A percentile compares a stretch with the other conserved stretches of the same genome.
Evolutionary conservation across 2,329 filamentous ascomycete species (phyloP).

Genomic region (Microascus cirrosus): DNA sequence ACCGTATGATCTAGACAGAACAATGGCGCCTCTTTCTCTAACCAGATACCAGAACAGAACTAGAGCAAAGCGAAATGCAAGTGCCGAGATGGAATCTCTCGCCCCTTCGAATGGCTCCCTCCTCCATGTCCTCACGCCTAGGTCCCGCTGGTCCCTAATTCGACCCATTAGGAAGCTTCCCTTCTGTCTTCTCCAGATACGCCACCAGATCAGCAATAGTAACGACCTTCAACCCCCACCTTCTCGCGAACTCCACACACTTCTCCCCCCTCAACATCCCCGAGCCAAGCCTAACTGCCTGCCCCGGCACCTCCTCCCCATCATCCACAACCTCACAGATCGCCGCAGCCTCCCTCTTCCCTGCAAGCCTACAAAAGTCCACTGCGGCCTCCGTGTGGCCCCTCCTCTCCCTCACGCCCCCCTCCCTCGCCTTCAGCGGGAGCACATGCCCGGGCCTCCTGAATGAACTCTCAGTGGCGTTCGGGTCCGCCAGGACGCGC

Average conservation of each 20-base stretch:
- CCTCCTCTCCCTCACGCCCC: constrained; percentile 66
- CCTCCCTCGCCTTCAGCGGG: constrained; percentile 66
- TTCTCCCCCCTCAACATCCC: constrained; percentile 89
- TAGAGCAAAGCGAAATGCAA: background rate
- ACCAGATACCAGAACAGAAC: background rate
- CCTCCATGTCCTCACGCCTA: background rate
- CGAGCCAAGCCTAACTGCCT: constrained; percentile 52
- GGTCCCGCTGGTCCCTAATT: background rate
- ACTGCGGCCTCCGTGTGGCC: constrained; percentile 93
- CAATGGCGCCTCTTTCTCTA: background rate
- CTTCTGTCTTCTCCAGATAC: constrained; percentile 68
- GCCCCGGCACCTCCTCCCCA: constrained; percentile 59
- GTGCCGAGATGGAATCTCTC: background rate
- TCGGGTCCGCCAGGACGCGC: constrained; percentile 60
- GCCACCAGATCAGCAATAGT: constrained; percentile 85
- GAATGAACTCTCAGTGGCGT: constrained; percentile 48
- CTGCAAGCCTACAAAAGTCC: constrained; percentile 79
- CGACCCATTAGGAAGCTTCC: constrained; percentile 39
- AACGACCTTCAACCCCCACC: constrained; percentile 84
- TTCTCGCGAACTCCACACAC: constrained; percentile 77
- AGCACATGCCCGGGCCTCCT: constrained; percentile 83
- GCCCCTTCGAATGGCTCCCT: background rate
- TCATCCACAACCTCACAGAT: constrained; percentile 92
- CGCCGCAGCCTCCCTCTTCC: constrained; percentile 64
- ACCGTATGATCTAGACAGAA: background rate